Percentiles rank a stretch among this genome's conserved stretches.
phyloP scores from a whole-genome alignment of 129 eudicot species.

The Tagetes erecta region DNA sequence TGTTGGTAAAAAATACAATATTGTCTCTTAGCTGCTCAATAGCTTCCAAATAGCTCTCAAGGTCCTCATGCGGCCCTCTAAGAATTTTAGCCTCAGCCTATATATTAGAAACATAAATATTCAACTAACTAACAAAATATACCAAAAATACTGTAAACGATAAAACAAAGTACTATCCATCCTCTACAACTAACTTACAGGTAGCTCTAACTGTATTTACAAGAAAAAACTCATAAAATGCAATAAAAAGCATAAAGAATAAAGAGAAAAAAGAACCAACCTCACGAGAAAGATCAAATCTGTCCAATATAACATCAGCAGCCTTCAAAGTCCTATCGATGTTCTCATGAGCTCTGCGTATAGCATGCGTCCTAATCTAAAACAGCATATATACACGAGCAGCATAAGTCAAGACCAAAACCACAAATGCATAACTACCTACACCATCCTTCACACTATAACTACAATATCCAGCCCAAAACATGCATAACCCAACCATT shows the following conservation, averaged over 20 bases:
- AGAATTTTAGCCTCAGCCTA: constrained; percentile 95
- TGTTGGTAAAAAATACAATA: constrained; percentile 72
- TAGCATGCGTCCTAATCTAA: constrained; percentile 92
- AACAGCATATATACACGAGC: not conserved
- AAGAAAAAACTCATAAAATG: not conserved
- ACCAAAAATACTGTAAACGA: not conserved
- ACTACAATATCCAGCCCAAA: constrained; percentile 7
- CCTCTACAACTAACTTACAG: constrained; percentile 4
- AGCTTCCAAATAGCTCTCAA: constrained; percentile 92
- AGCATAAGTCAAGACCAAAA: constrained; percentile 13
- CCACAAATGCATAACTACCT: constrained; percentile 1
- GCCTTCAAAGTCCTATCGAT: constrained; percentile 90
- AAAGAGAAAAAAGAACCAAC: constrained; percentile 40
- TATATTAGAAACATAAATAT: constrained; percentile 30
- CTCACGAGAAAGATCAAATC: constrained; percentile 93
- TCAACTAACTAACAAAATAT: not conserved
- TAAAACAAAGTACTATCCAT: constrained; percentile 6
- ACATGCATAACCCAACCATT: not conserved
- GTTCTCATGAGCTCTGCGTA: constrained; percentile 92
- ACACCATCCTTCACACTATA: constrained; percentile 13
- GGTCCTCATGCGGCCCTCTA: constrained; percentile 97
- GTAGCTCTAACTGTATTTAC: not conserved
- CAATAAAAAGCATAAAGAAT: not conserved
- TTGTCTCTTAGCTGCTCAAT: constrained; percentile 82
- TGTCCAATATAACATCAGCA: constrained; percentile 89